phyloP scores from a whole-genome alignment of 768 basidiomycete species.

The Agaricus bisporus region DNA sequence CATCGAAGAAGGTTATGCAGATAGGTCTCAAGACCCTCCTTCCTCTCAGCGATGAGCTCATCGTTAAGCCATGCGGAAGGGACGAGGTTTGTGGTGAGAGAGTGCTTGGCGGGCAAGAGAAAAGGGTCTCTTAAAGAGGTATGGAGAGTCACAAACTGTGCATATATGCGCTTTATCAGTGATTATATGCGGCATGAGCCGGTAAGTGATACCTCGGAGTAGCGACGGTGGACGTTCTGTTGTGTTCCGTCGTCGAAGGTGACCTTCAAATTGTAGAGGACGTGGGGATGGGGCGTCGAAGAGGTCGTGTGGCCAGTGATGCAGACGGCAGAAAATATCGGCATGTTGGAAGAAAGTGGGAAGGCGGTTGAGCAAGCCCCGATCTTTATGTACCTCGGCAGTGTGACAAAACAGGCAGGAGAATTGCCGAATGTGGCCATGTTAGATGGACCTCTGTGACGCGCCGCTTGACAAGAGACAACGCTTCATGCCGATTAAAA shows the following conservation, averaged over 20 bases:
- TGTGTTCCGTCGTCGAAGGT: conserved; percentile 25
- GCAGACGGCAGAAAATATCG: conserved; percentile 11
- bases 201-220: conserved; percentile 36
- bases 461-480: too few species aligned
- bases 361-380: not conserved
- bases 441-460: too few species aligned
- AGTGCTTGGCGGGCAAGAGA: conserved; percentile 45
- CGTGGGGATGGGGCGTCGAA: conserved; percentile 38
- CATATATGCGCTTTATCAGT: not conserved
- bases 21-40: conserved; percentile 38
- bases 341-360: not conserved
- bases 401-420: not conserved
- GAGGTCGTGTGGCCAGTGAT: conserved; percentile 41
- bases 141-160: conserved; percentile 32
- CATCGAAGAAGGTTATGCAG: conserved; percentile 31
- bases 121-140: conserved; percentile 32
- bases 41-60: conserved; percentile 44
- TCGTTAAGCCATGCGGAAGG: conserved; percentile 52
- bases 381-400: not conserved
- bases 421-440: not conserved
- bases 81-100: conserved; percentile 39
- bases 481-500: too few species aligned
- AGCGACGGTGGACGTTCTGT: conserved; percentile 27
- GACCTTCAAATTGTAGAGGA: conserved; percentile 38
- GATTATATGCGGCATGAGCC: not conserved